Evolutionary conservation across 306 rosid genomes (phyloP), one percentile per base, ranked within the genome.

Genomic region (Castanopsis chinensis): DNA sequence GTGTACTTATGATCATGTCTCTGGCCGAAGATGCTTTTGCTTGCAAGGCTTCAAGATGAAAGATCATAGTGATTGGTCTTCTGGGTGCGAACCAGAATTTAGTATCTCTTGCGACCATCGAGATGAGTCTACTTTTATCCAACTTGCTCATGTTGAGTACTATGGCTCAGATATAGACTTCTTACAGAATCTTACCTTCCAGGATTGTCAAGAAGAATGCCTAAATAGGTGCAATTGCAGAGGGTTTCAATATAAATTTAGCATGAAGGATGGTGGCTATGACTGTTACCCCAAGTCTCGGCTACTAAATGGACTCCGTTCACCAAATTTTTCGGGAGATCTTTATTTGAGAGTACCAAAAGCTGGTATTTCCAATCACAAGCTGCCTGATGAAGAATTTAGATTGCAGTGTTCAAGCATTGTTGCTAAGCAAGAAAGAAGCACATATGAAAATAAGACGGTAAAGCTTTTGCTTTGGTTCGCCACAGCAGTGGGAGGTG

Each of bases 241-340:
- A 72, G 84, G 81, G 2, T 83, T 84, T 71, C 84, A 84, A 49
- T 80, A 56, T 56, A 56, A 28, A 75, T 60, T 43, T 33, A 54
- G 6, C 28, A 11, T 14, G 8, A 1, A 15, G 5, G 25, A 35
- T 30, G 32, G 2, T 15, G 19, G 3, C 54, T 72, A 45, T 30
- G 37, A 69, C 21, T 85, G 83, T 55, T 85, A 72, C 30, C 85
- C 77, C 11, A 85, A 85, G 80, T 56, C 64, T 12, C 23, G 53
- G 23, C 27, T 85, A 56, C 55, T 81, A 5, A 85, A 85, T 74
- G 88, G 88, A 41, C 35, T 61, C 69, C 59, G 52, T 21, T 68
- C 80, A 2, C 76, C 80, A 2, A 52, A 69, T n/a, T 77, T 81
- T 21, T 13, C 13, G 3, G 83, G 80, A 14, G 75, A 81, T 64